Evolutionary conservation across 192 early-diverging fungal genomes (phyloP).

Genomic region (Spinellus fusiger): DNA sequence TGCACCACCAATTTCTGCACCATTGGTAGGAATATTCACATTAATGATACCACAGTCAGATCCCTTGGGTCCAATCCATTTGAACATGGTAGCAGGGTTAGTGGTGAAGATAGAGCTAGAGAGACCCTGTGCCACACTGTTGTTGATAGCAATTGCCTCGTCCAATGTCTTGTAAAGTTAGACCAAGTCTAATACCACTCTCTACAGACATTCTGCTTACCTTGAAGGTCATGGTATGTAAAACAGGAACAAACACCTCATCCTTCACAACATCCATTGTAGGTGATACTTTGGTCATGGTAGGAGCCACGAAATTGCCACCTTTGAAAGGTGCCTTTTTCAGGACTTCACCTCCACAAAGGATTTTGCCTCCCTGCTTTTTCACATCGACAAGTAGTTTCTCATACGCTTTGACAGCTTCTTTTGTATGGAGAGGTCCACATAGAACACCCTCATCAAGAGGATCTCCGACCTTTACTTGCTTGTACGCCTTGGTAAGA

Average conservation of each 20-base stretch:
- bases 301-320: constrained; percentile 92
- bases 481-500: constrained; percentile 77
- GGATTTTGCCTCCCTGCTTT: constrained; percentile 78
- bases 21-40: constrained; percentile 95
- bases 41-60: constrained; percentile 93
- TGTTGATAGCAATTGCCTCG: constrained; percentile 86
- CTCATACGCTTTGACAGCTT: constrained; percentile 71
- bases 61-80: constrained; percentile 87
- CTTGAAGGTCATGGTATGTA: constrained; percentile 77
- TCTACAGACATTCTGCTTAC: constrained; percentile 15
- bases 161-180: constrained; percentile 49
- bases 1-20: constrained; percentile 95
- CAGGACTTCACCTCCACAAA: constrained; percentile 79
- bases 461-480: constrained; percentile 87
- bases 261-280: constrained; percentile 79
- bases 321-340: constrained; percentile 34
- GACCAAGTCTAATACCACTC: not conserved
- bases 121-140: constrained; percentile 84
- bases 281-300: constrained; percentile 76
- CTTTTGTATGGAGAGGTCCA: constrained; percentile 86
- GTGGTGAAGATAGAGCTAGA: constrained; percentile 81
- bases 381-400: constrained; percentile 74
- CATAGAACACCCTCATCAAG: constrained; percentile 76
- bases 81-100: constrained; percentile 75
- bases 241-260: constrained; percentile 93